These are phyloP conservation scores for Singerocomus inundabilis DNA, from an alignment of 1,284 basidiomycete genomes.

Conservation along the genomic window DNA sequence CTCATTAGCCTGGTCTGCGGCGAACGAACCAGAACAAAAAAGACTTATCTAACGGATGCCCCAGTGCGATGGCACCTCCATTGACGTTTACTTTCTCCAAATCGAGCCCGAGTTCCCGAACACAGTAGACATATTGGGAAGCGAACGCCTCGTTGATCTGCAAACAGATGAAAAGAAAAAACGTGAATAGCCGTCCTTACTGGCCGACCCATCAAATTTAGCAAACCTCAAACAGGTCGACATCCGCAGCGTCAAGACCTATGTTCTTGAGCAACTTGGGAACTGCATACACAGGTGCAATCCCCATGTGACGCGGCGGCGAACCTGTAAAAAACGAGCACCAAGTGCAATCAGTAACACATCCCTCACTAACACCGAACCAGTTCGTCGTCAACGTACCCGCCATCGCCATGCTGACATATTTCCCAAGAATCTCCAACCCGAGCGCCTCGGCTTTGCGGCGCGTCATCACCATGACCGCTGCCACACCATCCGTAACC, in stretches of 20 bases:
- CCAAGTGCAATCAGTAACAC: neutral
- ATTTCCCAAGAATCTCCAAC: constrained; percentile 72
- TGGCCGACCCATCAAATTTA: neutral
- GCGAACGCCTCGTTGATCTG: constrained; percentile 93
- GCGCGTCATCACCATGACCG: constrained; percentile 84
- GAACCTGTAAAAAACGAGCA: constrained; percentile 43
- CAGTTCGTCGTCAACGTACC: constrained; percentile 41
- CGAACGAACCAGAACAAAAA: neutral
- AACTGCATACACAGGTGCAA: constrained; percentile 75
- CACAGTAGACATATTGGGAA: constrained; percentile 82
- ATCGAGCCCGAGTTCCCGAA: constrained; percentile 70
- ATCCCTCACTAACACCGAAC: neutral
- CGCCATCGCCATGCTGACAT: constrained; percentile 71
- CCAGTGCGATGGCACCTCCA: constrained; percentile 85
- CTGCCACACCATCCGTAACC: constrained; percentile 87
- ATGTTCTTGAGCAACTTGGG: constrained; percentile 62
- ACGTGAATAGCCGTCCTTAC: neutral
- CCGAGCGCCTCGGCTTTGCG: constrained; percentile 80
- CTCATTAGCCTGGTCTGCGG: constrained; percentile 19
- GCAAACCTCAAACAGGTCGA: constrained; percentile 77
- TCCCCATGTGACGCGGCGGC: constrained; percentile 82
- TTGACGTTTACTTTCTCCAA: constrained; percentile 81
- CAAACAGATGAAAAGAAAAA: neutral
- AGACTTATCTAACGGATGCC: constrained; percentile 80
- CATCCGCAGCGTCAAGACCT: constrained; percentile 67